Evolutionary conservation across 768 basidiomycete genomes (phyloP).

Genomic region (Cubamyces sp.): DNA sequence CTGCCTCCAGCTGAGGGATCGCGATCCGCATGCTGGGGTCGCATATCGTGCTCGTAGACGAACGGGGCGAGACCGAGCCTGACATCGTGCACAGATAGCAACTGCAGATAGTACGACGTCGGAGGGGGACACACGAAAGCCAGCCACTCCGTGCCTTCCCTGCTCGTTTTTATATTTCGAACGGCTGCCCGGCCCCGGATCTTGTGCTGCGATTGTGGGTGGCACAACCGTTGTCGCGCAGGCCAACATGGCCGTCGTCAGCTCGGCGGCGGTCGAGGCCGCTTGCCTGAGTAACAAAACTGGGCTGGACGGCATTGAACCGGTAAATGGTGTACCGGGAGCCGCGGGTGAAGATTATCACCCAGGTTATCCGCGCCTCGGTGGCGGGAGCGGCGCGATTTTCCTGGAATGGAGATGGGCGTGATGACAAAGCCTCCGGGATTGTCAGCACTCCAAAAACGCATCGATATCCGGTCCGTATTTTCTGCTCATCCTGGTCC

Average conservation of each 20-base stretch:
- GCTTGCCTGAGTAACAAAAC: conserved; percentile 17
- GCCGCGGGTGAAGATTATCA: conserved; percentile 22
- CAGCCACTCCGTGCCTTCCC: neutral
- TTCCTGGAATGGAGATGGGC: conserved; percentile 2
- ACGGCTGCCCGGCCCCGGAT: conserved; percentile 13
- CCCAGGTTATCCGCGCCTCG: neutral
- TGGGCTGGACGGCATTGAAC: conserved; percentile 15
- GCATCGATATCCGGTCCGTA: neutral
- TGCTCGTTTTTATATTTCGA: conserved; percentile 8
- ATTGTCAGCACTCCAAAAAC: neutral
- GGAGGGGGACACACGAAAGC: conserved; percentile 7
- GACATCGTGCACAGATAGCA: conserved; percentile 9
- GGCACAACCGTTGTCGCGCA: conserved; percentile 14
- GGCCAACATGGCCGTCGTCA: conserved; percentile 18
- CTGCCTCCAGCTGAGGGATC: conserved; percentile 18
- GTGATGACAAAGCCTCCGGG: conserved; percentile 6
- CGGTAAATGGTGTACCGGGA: conserved; percentile 13
- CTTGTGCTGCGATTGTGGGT: conserved; percentile 6
- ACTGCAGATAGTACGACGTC: neutral
- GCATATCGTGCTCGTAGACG: conserved; percentile 21
- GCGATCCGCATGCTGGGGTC: conserved; percentile 7
- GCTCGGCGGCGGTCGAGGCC: conserved; percentile 14
- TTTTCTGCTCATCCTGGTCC: neutral
- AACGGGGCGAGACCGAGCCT: conserved; percentile 15
- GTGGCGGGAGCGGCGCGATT: neutral